A percentile compares a stretch with the other conserved stretches of the same genome.
These are phyloP conservation scores for Tephrocybe sp. DNA, from an alignment of 768 basidiomycete genomes.

Conservation along the genomic window DNA sequence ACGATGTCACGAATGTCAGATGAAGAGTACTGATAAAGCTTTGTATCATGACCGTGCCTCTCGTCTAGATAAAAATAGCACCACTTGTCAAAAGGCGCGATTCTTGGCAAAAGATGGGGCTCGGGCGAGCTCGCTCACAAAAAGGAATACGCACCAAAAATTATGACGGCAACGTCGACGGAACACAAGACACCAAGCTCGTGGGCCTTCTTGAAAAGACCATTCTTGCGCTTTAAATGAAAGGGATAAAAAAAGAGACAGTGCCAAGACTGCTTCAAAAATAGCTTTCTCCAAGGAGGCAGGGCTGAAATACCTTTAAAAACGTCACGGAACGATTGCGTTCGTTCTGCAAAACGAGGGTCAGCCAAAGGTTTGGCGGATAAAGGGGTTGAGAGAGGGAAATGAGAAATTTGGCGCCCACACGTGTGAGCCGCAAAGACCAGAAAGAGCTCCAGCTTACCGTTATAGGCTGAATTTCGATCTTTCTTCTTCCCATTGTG, in stretches of 20 bases:
- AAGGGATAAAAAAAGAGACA: conserved; percentile 10
- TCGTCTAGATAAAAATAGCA: conserved; percentile 22
- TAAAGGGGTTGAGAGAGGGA: neutral
- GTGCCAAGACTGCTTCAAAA: conserved; percentile 20
- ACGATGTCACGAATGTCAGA: conserved; percentile 56
- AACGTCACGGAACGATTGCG: conserved; percentile 20
- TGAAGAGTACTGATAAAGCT: conserved; percentile 74
- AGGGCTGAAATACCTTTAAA: conserved; percentile 14
- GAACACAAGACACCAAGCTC: conserved; percentile 18
- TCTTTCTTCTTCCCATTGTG: conserved; percentile 18
- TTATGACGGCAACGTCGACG: conserved; percentile 17
- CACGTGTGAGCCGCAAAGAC: neutral
- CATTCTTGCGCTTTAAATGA: conserved; percentile 16
- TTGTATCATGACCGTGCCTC: conserved; percentile 48
- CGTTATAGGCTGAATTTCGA: conserved; percentile 19
- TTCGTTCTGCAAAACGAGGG: conserved; percentile 12
- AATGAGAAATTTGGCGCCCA: neutral
- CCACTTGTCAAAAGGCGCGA: conserved; percentile 5
- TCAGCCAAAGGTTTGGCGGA: neutral
- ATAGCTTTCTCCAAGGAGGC: conserved; percentile 18
- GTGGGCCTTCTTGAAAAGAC: conserved; percentile 19
- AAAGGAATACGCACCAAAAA: conserved; percentile 11
- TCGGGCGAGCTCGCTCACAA: neutral
- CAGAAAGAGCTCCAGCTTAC: conserved; percentile 1
- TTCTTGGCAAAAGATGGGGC: conserved; percentile 12